Evolutionary conservation across 805 yeast species (phyloP).

Genomic region (Debaryomyces hansenii): DNA sequence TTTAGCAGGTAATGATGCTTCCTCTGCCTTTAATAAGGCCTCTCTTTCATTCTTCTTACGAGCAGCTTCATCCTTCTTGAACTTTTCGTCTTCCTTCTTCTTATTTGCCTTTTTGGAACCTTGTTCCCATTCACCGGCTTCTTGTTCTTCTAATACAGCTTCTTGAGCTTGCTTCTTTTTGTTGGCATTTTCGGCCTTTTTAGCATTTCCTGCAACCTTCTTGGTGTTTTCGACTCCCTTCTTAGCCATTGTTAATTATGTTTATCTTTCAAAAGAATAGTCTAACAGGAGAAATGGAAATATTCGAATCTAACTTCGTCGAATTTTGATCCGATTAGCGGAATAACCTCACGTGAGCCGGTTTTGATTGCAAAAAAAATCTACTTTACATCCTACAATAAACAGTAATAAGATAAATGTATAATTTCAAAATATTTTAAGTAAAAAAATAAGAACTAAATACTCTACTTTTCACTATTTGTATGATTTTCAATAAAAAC

Average conservation of each 20-base stretch:
- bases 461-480: not conserved
- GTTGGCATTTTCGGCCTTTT: conserved; percentile 63
- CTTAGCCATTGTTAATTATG: conserved; percentile 42
- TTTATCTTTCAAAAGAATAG: not conserved
- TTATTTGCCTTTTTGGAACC: conserved; percentile 69
- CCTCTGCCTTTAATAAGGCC: conserved; percentile 61
- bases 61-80: conserved; percentile 73
- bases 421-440: not conserved
- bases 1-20: conserved; percentile 60
- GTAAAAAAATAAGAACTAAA: not conserved
- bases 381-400: not conserved
- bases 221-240: conserved; percentile 50
- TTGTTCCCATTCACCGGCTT: conserved; percentile 65
- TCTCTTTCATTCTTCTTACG: conserved; percentile 83
- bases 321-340: not conserved
- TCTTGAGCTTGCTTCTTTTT: conserved; percentile 55
- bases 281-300: not conserved
- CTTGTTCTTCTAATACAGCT: conserved; percentile 48
- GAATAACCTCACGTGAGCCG: not conserved
- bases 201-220: conserved; percentile 64
- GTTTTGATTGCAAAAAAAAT: not conserved
- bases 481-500: not conserved
- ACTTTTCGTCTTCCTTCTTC: conserved; percentile 68
- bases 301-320: not conserved
- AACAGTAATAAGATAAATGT: not conserved